phyloP scores from a whole-genome alignment of 2,329 filamentous ascomycete genomes.

The Alternaria gansuensis region DNA sequence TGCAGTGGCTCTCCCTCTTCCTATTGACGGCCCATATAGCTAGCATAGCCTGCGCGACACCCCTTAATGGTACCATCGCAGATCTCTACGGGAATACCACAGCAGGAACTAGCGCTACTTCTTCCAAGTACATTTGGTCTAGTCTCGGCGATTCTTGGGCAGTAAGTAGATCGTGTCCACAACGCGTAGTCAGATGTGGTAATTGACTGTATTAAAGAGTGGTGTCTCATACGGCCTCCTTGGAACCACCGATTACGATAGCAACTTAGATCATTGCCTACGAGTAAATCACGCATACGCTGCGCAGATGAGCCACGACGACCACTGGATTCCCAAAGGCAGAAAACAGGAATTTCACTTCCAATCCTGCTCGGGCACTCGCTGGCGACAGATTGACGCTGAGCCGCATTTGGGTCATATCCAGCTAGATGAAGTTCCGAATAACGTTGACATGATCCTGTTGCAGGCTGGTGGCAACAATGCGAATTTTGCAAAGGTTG shows the following conservation, averaged over 20 bases:
- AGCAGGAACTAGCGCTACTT: background rate
- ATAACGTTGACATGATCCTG: background rate
- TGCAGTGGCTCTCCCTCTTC: background rate
- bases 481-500: background rate
- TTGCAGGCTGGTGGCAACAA: background rate
- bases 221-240: background rate
- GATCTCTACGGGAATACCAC: background rate
- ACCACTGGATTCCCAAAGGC: background rate
- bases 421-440: background rate
- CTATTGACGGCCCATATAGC: background rate
- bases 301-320: background rate
- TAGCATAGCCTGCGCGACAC: background rate
- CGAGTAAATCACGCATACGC: background rate
- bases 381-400: background rate
- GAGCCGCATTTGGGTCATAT: background rate
- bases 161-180: background rate
- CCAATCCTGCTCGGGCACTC: background rate
- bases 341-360: background rate
- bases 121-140: background rate
- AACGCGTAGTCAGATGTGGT: no score
- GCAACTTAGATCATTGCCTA: background rate
- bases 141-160: background rate
- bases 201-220: background rate
- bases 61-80: background rate
- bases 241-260: background rate